Evolutionary conservation across 805 yeast species (phyloP).

Genomic region (Saturnispora diversa): DNA sequence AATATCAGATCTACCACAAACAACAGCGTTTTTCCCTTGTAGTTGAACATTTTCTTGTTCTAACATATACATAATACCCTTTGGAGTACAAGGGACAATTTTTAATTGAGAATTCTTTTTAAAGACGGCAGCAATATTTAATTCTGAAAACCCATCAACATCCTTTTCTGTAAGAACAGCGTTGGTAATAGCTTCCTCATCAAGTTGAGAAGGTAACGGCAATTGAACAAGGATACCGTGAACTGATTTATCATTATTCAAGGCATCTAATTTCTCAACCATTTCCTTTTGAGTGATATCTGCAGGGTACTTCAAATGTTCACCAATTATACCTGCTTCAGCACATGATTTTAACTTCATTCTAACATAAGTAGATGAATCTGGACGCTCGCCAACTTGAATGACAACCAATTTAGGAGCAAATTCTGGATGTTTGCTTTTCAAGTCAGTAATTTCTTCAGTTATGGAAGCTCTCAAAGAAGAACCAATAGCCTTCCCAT

Average conservation of each 20-base stretch:
- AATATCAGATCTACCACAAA: slow-evolving; percentile 89
- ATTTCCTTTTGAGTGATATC: slow-evolving; percentile 52
- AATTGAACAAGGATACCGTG: slow-evolving; percentile 87
- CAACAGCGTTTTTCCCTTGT: slow-evolving; percentile 81
- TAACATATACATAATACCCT: slow-evolving; percentile 79
- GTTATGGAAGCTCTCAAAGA: slow-evolving; percentile 45
- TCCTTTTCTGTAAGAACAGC: slow-evolving; percentile 79
- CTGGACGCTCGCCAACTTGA: slow-evolving; percentile 88
- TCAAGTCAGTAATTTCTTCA: slow-evolving; percentile 40
- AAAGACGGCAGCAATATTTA: slow-evolving; percentile 83
- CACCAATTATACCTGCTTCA: slow-evolving; percentile 70
- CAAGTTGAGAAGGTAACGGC: slow-evolving; percentile 75
- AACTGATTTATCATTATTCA: slow-evolving; percentile 68
- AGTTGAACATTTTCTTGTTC: slow-evolving; percentile 58
- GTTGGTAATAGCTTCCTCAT: slow-evolving; percentile 73
- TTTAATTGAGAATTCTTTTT: slow-evolving; percentile 77
- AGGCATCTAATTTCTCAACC: slow-evolving; percentile 47
- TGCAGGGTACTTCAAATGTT: slow-evolving; percentile 56
- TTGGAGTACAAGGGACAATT: slow-evolving; percentile 92
- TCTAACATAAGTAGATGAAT: slow-evolving; percentile 82
- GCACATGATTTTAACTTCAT: slow-evolving; percentile 87
- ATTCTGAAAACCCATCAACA: slow-evolving; percentile 90
- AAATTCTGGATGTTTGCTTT: slow-evolving; percentile 41
- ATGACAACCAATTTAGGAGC: slow-evolving; percentile 72
- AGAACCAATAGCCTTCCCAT: slow-evolving; percentile 49